Evolutionary conservation across 2,329 filamentous ascomycete genomes (phyloP), one percentile per base, ranked within the genome.

Genomic region (Penicillium brasilianum): DNA sequence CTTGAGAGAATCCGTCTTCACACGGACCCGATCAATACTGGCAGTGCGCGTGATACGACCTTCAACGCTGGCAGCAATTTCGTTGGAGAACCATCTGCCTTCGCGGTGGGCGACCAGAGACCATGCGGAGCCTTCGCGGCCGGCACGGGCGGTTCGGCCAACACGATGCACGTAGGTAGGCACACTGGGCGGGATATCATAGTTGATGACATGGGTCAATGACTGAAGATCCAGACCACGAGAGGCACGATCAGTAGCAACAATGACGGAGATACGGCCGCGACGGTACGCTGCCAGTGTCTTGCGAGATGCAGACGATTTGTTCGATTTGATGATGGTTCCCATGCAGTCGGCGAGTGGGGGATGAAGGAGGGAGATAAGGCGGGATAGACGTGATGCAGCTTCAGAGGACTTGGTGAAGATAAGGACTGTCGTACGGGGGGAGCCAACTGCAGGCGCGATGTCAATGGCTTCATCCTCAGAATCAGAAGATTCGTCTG

Each of bases 341-440:
- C 87, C 87, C 57, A 91, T 85, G 44, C 84, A 79, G 1, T 80
- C 71, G 2, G 84, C 79, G 36, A 90, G 79, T 0, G 81, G 74
- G 0, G 88, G 87, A 18, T 86, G 82, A 22, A 96, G 82, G 1
- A 93, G 80, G 1, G 82, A 80, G 11, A 98, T 82, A 0, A 98
- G 87, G 20, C 92, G 90, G 1, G 90, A 88, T n/a, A 98, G 85
- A 60, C 95, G 90, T n/a, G 91, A 84, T 1, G 94, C 92, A 18
- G 89, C 87, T 75, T 97, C 93, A 73, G 94, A 97, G 59, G 91
- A 96, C 69, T 92, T 92, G 50, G 93, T 93, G 75, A 98, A 98
- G 66, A 98, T 88, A 37, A 98, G 83, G 11, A 90, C 87, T 5
- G 78, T 81, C 16, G 74, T 74, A 20, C 66, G 63, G 37, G 61